Evolutionary conservation across 2,329 filamentous ascomycete species (phyloP), one percentile per base, ranked within the genome.

Genomic region (Cercospora zeae-maydis): DNA sequence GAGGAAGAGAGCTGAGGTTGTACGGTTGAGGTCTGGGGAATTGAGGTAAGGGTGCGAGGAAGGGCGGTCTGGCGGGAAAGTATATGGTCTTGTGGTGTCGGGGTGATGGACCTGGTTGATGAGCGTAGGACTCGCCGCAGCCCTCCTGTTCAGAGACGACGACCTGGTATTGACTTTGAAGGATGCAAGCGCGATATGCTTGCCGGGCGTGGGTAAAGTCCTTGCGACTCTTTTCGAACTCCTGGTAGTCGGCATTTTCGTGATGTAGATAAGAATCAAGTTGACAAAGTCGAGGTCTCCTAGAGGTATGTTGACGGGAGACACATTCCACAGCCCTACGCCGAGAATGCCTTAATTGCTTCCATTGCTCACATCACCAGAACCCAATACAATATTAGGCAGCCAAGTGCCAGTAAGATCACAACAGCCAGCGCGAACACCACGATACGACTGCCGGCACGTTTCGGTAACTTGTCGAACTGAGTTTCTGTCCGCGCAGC

Each of bases 401-500:
- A 31, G n/a, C 34, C 21, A 33, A 58, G 7, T 24, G 31, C 30
- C 11, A 57, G 24, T 11, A 47, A 30, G 30, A 24, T 16, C 19
- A 58, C n/a, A 37, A 30, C 31, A 14, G 19, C 8, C 6, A 47
- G 10, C 37, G 30, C 37, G 30, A 39, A 42, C 14, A 47, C 19
- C 16, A 58, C 55, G 9, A 34, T 3, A n/a, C 39, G 30, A 34
- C 39, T 45, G 16, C 55, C 11, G 19, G 31, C 14, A 24, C 47
- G 45, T 33, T 53, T 52, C 21, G 57, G 47, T 2, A 59, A n/a
- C 21, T 27, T 59, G n/a, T 59, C 57, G 8, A 59, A 53, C n/a
- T 59, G 57, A 1, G 57, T 59, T 19, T 59, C 57, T 24, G 57
- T 59, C 33, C 57, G 47, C 21, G 57, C 57, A n/a, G 57, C 30